Conservation (phyloP, 768 basidiomycete species). For the Neoboletus subvelutipes region DNA sequence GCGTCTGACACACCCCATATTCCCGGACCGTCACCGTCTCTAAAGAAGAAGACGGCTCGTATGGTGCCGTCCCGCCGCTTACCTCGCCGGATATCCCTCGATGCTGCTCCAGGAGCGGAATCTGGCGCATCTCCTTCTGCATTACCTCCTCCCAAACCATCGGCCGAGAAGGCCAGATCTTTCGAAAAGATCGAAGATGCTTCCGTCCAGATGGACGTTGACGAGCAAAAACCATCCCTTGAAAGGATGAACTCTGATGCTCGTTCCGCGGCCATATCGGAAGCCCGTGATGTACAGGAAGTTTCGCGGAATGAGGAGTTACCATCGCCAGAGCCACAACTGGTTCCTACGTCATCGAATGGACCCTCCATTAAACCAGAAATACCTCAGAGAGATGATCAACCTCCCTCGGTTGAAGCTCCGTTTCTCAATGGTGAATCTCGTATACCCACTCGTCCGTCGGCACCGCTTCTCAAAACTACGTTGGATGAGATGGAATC, state of each 20-base stretch:
- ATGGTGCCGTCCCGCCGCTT: constrained; percentile 26
- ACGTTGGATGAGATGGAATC: not conserved
- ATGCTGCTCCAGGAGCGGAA: not conserved
- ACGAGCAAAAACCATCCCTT: not conserved
- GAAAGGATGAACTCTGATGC: not conserved
- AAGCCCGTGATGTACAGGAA: not conserved
- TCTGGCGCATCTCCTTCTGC: not conserved
- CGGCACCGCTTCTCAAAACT: not conserved
- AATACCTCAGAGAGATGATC: not conserved
- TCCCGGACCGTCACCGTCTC: not conserved
- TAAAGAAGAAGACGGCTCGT: constrained; percentile 25
- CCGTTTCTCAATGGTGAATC: not conserved
- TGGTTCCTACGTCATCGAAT: not conserved
- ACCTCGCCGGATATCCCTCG: constrained; percentile 18
- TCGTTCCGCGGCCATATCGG: not conserved
- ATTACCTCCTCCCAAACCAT: not conserved
- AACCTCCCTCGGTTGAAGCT: not conserved
- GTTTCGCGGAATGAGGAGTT: not conserved
- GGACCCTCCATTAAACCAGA: not conserved
- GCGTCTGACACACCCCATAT: not conserved
- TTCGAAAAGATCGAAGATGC: not conserved
- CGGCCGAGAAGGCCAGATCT: not conserved
- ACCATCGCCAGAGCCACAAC: not conserved
- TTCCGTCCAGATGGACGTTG: constrained; percentile 3
- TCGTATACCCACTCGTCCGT: not conserved